Conservation (phyloP, 2,329 filamentous ascomycete species). For the Pseudocercospora eumusae region DNA sequence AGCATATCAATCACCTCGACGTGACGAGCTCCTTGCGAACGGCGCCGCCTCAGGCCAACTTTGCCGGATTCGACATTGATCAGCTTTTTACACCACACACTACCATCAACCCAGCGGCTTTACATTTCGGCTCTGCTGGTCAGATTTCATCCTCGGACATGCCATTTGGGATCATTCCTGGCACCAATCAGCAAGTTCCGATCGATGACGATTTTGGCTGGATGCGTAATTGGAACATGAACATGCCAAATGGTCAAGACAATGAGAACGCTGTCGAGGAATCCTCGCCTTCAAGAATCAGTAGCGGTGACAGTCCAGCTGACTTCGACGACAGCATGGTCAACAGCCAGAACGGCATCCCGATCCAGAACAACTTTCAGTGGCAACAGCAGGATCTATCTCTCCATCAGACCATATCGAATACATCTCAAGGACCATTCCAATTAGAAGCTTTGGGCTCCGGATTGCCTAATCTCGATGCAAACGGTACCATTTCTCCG, state of each 20-base stretch:
- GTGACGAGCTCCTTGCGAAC: constrained; percentile 70
- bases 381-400: constrained; percentile 71
- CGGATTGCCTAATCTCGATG: constrained; percentile 73
- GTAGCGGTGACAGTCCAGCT: constrained; percentile 90
- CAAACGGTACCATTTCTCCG: constrained; percentile 73
- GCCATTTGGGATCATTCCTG: constrained; percentile 49
- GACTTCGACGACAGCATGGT: constrained; percentile 89
- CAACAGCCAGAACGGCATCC: constrained; percentile 59
- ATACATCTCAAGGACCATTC: constrained; percentile 66
- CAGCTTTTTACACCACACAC: constrained; percentile 66
- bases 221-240: constrained; percentile 78
- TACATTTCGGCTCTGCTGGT: constrained; percentile 75
- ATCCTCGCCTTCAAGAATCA: constrained; percentile 94
- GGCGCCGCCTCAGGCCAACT: constrained; percentile 70
- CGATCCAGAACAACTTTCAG: constrained; percentile 31
- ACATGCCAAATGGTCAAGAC: constrained; percentile 59
- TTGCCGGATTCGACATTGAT: constrained; percentile 71
- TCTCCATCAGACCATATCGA: constrained; percentile 61
- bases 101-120: constrained; percentile 65
- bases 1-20: constrained; percentile 62
- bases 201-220: constrained; percentile 81
- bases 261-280: constrained; percentile 85
- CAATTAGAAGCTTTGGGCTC: constrained; percentile 72
- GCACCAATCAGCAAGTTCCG: constrained; percentile 56
- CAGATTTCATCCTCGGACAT: constrained; percentile 29